Percentiles rank a stretch among this genome's conserved stretches.
These are phyloP conservation scores for Taphrina sp. DNA, from an alignment of 1,139 yeast genomes.

Conservation along the genomic window DNA sequence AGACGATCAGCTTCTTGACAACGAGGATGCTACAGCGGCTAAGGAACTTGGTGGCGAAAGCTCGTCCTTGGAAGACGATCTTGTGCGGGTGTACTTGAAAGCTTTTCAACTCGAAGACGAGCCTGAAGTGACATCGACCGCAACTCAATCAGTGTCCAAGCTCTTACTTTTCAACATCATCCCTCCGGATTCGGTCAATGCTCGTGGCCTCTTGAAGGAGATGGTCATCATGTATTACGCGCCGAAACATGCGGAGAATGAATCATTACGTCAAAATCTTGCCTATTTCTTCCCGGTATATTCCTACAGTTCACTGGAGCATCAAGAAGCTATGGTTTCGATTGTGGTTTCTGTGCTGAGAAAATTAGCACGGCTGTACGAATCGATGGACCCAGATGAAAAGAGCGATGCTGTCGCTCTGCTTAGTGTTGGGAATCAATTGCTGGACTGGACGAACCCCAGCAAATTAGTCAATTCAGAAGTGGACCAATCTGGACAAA, in stretches of 20 bases:
- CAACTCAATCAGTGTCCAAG: slow-evolving; percentile 87
- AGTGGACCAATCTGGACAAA: slow-evolving; percentile 52
- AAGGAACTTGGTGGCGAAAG: slow-evolving; percentile 17
- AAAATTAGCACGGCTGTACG: slow-evolving; percentile 54
- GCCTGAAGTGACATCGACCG: slow-evolving; percentile 70
- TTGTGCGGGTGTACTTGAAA: slow-evolving; percentile 65
- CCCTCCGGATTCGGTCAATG: slow-evolving; percentile 44
- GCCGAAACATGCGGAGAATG: slow-evolving; percentile 61
- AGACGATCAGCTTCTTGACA: slow-evolving; percentile 50
- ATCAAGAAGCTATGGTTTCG: slow-evolving; percentile 66
- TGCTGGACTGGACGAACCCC: slow-evolving; percentile 87
- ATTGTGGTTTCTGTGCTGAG: slow-evolving; percentile 66
- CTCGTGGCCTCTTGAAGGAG: slow-evolving; percentile 59
- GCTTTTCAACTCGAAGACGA: slow-evolving; percentile 54
- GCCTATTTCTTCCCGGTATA: slow-evolving; percentile 89
- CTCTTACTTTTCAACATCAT: slow-evolving; percentile 74
- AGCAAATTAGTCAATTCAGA: slow-evolving; percentile 50
- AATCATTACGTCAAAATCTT: slow-evolving; percentile 71
- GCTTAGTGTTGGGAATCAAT: slow-evolving; percentile 65
- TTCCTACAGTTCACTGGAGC: slow-evolving; percentile 71
- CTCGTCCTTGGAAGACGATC: slow-evolving; percentile 44
- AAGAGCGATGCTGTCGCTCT: slow-evolving; percentile 51
- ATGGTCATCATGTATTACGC: slow-evolving; percentile 73
- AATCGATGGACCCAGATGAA: slow-evolving; percentile 45
- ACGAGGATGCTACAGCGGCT: slow-evolving; percentile 20